phyloP scores from a whole-genome alignment of 164 flowering plant species.

The Kingdonia uniflora region DNA sequence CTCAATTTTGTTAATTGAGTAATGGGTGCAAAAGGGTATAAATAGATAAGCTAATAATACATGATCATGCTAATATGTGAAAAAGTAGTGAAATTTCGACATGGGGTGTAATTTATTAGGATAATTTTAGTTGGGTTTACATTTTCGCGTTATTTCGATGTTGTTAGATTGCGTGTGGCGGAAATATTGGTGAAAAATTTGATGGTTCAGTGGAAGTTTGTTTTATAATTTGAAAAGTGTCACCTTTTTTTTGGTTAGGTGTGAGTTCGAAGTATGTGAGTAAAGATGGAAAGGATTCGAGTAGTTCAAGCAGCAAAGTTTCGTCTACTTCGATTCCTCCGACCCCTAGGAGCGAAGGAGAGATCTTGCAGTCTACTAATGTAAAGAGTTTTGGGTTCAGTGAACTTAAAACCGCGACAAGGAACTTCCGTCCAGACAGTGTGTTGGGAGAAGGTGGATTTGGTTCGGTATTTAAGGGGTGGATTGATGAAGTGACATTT shows the following conservation, averaged over 20 bases:
- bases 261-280: conserved; percentile 18
- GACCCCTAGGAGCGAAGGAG: conserved; percentile 55
- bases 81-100: too few relatives aligned
- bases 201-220: background rate
- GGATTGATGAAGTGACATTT: conserved; percentile 62
- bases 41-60: too few relatives aligned
- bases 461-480: conserved; percentile 80
- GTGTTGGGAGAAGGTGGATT: conserved; percentile 90
- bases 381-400: conserved; percentile 51
- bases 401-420: conserved; percentile 58
- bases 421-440: conserved; percentile 86
- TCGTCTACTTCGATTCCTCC: conserved; percentile 25
- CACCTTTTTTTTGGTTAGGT: conserved; percentile 17
- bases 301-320: conserved; percentile 31
- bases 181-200: too few relatives aligned
- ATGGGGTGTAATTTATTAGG: too few relatives aligned
- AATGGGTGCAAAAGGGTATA: too few relatives aligned
- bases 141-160: too few relatives aligned
- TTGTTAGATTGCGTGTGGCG: too few relatives aligned
- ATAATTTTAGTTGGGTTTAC: background rate
- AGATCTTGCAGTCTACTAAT: conserved; percentile 51
- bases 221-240: background rate
- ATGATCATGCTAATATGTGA: too few relatives aligned
- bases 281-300: conserved; percentile 25
- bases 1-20: too few relatives aligned